These are phyloP conservation scores for Kodamaea fukazawae DNA, from an alignment of 805 yeast genomes.

Conservation along the genomic window DNA sequence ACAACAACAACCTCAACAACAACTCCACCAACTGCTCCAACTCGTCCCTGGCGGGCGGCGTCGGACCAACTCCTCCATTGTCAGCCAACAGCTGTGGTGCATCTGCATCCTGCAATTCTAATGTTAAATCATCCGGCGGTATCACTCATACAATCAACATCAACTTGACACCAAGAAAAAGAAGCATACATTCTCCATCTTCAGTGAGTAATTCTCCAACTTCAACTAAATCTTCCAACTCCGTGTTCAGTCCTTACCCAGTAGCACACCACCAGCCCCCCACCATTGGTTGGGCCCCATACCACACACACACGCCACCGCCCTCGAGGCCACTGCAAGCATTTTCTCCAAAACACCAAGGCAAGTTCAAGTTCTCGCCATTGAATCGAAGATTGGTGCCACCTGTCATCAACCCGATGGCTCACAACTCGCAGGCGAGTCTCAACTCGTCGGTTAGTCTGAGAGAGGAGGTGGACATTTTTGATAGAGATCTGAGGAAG, in stretches of 20 bases:
- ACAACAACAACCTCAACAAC: conserved; percentile 1
- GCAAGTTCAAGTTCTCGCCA: conserved; percentile 2
- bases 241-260: conserved; percentile 2
- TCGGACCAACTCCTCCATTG: conserved; percentile 1
- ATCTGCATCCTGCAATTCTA: too few relatives aligned
- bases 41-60: conserved; percentile 1
- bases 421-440: conserved; percentile 23
- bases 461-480: conserved; percentile 16
- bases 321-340: conserved; percentile 3
- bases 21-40: conserved; percentile 1
- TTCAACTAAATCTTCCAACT: conserved; percentile 4
- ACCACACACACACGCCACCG: conserved; percentile 10
- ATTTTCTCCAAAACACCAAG: neutral
- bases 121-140: neutral
- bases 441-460: conserved; percentile 21
- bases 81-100: too few relatives aligned
- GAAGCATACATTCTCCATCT: conserved; percentile 4
- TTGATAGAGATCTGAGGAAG: conserved; percentile 24
- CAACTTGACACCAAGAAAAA: conserved; percentile 6
- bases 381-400: neutral
- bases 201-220: conserved; percentile 10
- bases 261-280: neutral
- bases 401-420: conserved; percentile 3
- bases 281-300: neutral
- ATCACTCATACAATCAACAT: conserved; percentile 2